phyloP scores from a whole-genome alignment of 345 rosid species.

The Hirschfeldia incana region DNA sequence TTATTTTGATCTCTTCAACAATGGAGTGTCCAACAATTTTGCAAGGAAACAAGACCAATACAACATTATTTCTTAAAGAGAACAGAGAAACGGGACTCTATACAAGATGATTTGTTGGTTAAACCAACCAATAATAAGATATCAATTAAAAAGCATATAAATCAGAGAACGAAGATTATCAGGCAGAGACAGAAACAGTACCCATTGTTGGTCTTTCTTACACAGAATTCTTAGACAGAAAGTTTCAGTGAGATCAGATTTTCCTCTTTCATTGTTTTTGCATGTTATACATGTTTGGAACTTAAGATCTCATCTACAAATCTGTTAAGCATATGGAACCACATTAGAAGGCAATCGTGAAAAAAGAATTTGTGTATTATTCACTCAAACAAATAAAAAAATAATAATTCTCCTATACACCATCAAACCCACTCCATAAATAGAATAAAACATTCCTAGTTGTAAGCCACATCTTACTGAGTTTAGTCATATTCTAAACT shows the following conservation, averaged over 20 bases:
- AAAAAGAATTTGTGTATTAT: not conserved
- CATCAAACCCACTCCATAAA: constrained; percentile 23
- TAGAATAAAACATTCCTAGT: constrained; percentile 29
- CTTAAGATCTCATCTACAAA: not conserved
- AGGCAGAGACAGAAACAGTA: constrained; percentile 24
- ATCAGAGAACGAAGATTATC: not conserved
- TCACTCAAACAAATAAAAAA: not conserved
- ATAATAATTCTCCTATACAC: constrained; percentile 4
- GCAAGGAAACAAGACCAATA: not conserved
- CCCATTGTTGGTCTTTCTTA: constrained; percentile 28
- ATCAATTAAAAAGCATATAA: too few relatives aligned
- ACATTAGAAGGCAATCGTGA: constrained; percentile 24
- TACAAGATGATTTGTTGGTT: not conserved
- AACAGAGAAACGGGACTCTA: constrained; percentile 13
- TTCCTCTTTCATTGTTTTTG: constrained; percentile 12
- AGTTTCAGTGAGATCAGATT: constrained; percentile 22
- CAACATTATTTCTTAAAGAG: constrained; percentile 4
- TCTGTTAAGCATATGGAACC: constrained; percentile 3
- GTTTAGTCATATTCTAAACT: constrained; percentile 24
- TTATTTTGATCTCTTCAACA: not conserved
- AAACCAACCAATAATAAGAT: too few relatives aligned
- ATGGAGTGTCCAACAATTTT: not conserved
- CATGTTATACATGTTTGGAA: constrained; percentile 20
- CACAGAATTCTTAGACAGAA: not conserved
- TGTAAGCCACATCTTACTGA: constrained; percentile 19